These are phyloP conservation scores for Aspergillus sp. DNA, from an alignment of 2,329 filamentous ascomycete genomes.

Conservation along the genomic window DNA sequence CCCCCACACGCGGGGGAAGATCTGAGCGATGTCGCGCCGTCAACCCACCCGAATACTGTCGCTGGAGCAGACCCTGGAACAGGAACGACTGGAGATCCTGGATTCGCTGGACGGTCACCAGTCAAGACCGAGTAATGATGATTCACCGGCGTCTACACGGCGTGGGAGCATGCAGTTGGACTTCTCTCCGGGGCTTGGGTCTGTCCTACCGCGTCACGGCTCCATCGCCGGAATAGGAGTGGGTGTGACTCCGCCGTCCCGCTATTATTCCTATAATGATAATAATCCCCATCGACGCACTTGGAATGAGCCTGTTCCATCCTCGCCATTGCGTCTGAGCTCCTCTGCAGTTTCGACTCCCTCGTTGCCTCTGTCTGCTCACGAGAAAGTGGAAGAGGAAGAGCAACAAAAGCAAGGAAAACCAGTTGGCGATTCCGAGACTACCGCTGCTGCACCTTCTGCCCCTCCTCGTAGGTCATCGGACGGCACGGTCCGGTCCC, in stretches of 20 bases:
- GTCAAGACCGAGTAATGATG: constrained; percentile 33
- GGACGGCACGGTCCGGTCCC: constrained; percentile 19
- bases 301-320: constrained; percentile 17
- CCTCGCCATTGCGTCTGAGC: constrained; percentile 27
- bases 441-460: constrained; percentile 6
- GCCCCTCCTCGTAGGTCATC: constrained; percentile 22
- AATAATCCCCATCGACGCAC: constrained; percentile 9
- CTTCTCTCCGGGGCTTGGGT: constrained; percentile 45
- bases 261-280: no score
- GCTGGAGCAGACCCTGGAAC: constrained; percentile 66
- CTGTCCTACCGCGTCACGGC: constrained; percentile 24
- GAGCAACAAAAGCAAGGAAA: constrained; percentile 7
- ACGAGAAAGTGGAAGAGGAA: neutral
- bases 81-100: constrained; percentile 67
- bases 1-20: constrained; percentile 10
- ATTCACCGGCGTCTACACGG: neutral
- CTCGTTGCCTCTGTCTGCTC: constrained; percentile 16
- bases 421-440: constrained; percentile 26
- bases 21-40: neutral
- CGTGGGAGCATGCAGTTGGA: constrained; percentile 56
- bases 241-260: constrained; percentile 25
- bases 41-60: neutral
- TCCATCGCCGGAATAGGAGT: constrained; percentile 34
- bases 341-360: constrained; percentile 26
- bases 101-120: constrained; percentile 53